A percentile compares a stretch with the other conserved stretches of the same genome.
These are phyloP conservation scores for Gossypium sturtianum DNA, from an alignment of 345 rosid species.

Conservation along the genomic window DNA sequence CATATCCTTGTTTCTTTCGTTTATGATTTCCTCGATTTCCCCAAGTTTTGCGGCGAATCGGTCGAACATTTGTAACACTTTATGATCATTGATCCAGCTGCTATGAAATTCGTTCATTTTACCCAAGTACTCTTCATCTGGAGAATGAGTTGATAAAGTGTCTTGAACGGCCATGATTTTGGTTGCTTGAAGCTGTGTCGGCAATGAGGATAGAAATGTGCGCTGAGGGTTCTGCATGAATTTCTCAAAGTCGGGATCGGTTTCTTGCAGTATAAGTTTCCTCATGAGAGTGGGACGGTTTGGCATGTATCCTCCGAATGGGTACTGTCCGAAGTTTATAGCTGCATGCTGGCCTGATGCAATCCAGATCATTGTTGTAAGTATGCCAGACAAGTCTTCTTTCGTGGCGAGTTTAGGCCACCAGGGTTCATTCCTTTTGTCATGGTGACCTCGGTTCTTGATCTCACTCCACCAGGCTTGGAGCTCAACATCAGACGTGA, in stretches of 20 bases:
- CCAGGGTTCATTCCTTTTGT: constrained; percentile 86
- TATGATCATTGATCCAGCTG: constrained; percentile 62
- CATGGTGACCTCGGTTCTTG: constrained; percentile 75
- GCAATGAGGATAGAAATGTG: constrained; percentile 57
- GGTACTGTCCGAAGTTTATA: constrained; percentile 91
- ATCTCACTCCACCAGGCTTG: constrained; percentile 96
- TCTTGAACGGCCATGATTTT: constrained; percentile 98
- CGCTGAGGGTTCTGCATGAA: constrained; percentile 65
- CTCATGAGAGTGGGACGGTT: constrained; percentile 81
- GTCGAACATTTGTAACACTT: constrained; percentile 40
- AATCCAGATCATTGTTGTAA: constrained; percentile 74
- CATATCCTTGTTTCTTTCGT: constrained; percentile 52
- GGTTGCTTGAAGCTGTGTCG: constrained; percentile 87
- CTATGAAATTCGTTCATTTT: constrained; percentile 43
- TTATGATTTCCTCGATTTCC: constrained; percentile 63
- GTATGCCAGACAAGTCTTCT: constrained; percentile 67
- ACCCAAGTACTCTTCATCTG: constrained; percentile 84
- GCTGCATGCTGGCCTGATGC: constrained; percentile 98
- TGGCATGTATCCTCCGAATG: constrained; percentile 91
- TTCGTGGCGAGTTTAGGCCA: constrained; percentile 79
- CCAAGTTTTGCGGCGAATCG: constrained; percentile 49
- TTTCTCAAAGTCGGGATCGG: constrained; percentile 49
- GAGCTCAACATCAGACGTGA: constrained; percentile 67
- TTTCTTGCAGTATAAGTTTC: constrained; percentile 63
- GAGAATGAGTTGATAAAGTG: constrained; percentile 79